A percentile compares a stretch with the other conserved stretches of the same genome.
These are phyloP conservation scores for Melampsora americana DNA, from an alignment of 1,284 basidiomycete genomes.

Conservation along the genomic window DNA sequence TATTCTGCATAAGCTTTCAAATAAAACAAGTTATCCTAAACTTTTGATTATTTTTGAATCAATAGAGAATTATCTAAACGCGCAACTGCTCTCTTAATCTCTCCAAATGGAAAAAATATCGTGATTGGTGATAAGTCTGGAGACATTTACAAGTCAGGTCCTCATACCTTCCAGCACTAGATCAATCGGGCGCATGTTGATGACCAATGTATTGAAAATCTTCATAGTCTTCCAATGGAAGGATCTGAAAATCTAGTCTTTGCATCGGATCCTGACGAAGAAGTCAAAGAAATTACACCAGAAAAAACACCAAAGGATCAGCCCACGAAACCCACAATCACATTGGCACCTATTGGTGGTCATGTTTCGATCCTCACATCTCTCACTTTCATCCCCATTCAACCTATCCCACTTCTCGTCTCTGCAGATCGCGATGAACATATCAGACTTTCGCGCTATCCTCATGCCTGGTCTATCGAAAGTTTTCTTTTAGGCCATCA, in stretches of 20 bases:
- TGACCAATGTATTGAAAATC: not conserved
- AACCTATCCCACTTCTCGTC: conserved; percentile 7
- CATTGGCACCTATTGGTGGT: conserved; percentile 38
- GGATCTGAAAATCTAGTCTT: conserved; percentile 31
- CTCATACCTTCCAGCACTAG: not conserved
- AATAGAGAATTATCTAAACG: conserved; percentile 39
- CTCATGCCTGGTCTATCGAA: conserved; percentile 35
- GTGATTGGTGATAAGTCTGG: conserved; percentile 43
- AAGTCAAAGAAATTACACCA: not conserved
- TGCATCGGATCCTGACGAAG: conserved; percentile 38
- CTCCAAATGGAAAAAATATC: conserved; percentile 41
- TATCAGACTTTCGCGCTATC: conserved; percentile 31
- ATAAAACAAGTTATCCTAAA: not conserved
- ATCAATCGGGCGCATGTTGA: not conserved
- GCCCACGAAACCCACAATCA: not conserved
- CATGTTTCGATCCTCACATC: conserved; percentile 39
- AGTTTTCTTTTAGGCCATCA: conserved; percentile 31
- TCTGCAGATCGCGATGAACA: conserved; percentile 44
- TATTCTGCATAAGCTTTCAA: not conserved
- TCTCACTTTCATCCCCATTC: conserved; percentile 23
- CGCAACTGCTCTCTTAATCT: conserved; percentile 31
- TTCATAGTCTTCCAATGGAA: conserved; percentile 36
- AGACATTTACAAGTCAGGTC: conserved; percentile 34
- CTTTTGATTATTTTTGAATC: not conserved
- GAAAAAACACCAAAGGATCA: not conserved